Evolutionary conservation across 2,329 filamentous ascomycete genomes (phyloP), one percentile per base, ranked within the genome.

Genomic region (Aspergillus carbonarius): DNA sequence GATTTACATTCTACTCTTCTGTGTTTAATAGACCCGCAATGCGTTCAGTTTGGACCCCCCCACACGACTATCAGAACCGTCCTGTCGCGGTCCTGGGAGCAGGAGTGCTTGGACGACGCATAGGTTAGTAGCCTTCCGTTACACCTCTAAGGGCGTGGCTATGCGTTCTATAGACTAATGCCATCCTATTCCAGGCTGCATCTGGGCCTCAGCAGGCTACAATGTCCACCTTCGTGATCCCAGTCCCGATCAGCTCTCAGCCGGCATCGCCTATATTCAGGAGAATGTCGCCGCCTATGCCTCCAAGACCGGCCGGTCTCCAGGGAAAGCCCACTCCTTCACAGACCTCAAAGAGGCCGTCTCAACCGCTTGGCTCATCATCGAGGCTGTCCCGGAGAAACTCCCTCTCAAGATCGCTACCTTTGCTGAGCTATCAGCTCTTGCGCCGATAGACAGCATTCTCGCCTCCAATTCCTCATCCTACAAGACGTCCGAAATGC

Each of bases 381-480:
- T 84, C 58, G 83, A 83, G 67, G 81, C 78, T 13, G 77, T 85
- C 0, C 82, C 81, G 0, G 83, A 84, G 65, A 79, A 75, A 55
- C 71, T 83, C 9, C 64, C 74, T 6, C 63, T 83, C 32, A 85
- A 85, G 69, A 78, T 79, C 13, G 71, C 73, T 12, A 80, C 77
- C 0, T 81, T 84, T 58, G 78, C 71, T 2, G 72, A 81, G 3
- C 70, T 85, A 8, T 81, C 82, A n/a, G 62, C 62, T 6, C 39
- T 73, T 7, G 74, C 79, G 0, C 76, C 77, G 0, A 23, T 59
- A 0, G 83, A 85, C 54, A 78, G 77, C 46, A 79, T 85, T 17
- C 65, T 85, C 0, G 78, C 75, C 0, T 79, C 76, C 13, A 85
- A 85, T 54, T 82, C 78, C 0, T 83, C 80, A 0, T 83, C 81